Evolutionary conservation across 768 basidiomycete species (phyloP), one percentile per base, ranked within the genome.

Genomic region (Boletus barrowsii): DNA sequence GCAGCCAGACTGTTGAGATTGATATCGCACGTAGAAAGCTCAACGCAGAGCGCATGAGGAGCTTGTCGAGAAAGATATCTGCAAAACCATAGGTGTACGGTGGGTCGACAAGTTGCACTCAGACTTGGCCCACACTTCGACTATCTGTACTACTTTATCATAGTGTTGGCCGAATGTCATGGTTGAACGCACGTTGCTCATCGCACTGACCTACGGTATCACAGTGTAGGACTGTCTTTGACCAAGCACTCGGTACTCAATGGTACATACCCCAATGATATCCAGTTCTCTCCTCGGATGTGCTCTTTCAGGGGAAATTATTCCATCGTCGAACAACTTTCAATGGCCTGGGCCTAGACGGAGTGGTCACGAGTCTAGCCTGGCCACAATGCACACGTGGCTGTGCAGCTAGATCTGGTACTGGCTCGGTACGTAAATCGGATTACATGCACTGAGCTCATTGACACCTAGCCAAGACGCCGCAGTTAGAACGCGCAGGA

Each of bases 21-120:
- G 89, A 92, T 67, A 80, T 84, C 51, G 86, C 86, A 60, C 77
- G 90, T 56, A 79, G 89, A 67, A 83, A 79, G 70, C 82, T 82
- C 72, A 87, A 88, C 54, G 83, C 83, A 44, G 90, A 90, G 70
- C 77, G 89, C 66, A 58, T 91, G 72, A 82, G 79, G 68, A 82
- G 69, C 41, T 69, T 92, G 63, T 90, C 78, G 53, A 70, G 76
- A 62, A 80, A 76, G 66, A 69, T 77, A 22, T 61, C 71, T n/a
- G 63, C 63, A 39, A 67, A 66, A 41, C 14, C 59, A 60, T 70
- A 64, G 45, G 29, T 22, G 36, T 47, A 20, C 2, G 32, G 37
- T 40, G 9, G 49, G 49, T 47, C 13, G 17, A 18, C 8, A 11
- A 14, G 54, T 33, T 32, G 32, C 42, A 10, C 32, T 33, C 32